These are phyloP conservation scores for Calonectria pseudoreteaudii DNA, from an alignment of 2,329 filamentous ascomycete genomes.

Conservation along the genomic window DNA sequence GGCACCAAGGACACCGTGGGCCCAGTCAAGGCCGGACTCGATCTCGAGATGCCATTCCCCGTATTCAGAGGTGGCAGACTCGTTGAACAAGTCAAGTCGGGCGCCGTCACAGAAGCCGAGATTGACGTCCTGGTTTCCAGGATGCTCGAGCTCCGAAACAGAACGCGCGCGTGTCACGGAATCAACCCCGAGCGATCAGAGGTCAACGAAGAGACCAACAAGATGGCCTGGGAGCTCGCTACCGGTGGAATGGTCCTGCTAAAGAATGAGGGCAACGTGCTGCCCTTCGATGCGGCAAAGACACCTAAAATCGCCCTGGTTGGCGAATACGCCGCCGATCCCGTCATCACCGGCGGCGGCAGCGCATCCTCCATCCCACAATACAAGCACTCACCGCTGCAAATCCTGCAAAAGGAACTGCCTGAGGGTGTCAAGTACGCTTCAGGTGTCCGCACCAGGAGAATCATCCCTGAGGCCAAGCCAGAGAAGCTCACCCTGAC, in stretches of 20 bases:
- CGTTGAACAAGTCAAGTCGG: not conserved
- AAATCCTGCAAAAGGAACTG: conserved; percentile 4
- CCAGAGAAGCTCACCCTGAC: not conserved
- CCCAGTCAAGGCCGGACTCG: conserved; percentile 22
- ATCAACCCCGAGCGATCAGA: conserved; percentile 21
- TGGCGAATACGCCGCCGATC: conserved; percentile 22
- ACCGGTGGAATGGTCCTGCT: conserved; percentile 26
- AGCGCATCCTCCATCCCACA: conserved; percentile 30
- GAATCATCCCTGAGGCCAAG: conserved; percentile 23
- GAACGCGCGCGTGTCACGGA: conserved; percentile 1
- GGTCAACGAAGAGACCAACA: conserved; percentile 24
- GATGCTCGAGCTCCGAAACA: conserved; percentile 22
- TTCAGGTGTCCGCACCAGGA: conserved; percentile 25
- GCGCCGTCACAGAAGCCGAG: not conserved
- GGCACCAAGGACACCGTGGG: conserved; percentile 25
- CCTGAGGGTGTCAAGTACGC: conserved; percentile 10
- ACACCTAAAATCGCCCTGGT: conserved; percentile 19
- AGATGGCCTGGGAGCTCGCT: conserved; percentile 21
- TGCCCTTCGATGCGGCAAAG: conserved; percentile 11
- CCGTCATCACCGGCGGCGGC: conserved; percentile 29
- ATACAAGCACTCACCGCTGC: conserved; percentile 23
- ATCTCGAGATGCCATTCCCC: conserved; percentile 33
- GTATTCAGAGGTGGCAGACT: conserved; percentile 28
- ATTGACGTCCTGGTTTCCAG: conserved; percentile 15
- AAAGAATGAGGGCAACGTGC: conserved; percentile 20